phyloP scores from a whole-genome alignment of 768 basidiomycete genomes.

The Agaricus blazei region DNA sequence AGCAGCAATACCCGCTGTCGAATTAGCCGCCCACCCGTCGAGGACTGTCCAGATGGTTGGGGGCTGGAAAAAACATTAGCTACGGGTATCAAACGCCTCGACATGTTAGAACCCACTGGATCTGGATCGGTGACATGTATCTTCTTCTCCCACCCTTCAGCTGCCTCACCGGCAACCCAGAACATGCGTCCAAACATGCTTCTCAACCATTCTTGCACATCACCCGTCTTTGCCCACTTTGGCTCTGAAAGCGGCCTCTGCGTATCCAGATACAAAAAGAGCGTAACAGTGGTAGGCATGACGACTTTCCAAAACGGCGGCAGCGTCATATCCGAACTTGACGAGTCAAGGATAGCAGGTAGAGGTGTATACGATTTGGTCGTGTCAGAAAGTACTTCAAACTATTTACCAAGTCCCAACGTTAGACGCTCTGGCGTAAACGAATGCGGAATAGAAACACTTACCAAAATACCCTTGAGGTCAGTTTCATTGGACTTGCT shows the following conservation, averaged over 20 bases:
- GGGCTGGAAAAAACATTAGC: conserved; percentile 43
- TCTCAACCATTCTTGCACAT: conserved; percentile 90
- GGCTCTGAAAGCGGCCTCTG: conserved; percentile 89
- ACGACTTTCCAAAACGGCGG: conserved; percentile 63
- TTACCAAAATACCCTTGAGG: conserved; percentile 73
- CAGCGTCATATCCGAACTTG: conserved; percentile 51
- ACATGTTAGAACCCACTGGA: conserved; percentile 54
- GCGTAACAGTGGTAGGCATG: conserved; percentile 52
- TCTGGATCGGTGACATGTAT: conserved; percentile 92
- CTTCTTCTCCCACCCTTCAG: conserved; percentile 94
- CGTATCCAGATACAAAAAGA: conserved; percentile 80
- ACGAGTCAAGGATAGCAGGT: conserved; percentile 36
- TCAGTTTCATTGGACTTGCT: conserved; percentile 48
- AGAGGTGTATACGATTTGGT: conserved; percentile 68
- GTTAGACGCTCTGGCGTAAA: conserved; percentile 3
- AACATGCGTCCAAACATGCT: conserved; percentile 87
- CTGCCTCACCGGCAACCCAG: conserved; percentile 77
- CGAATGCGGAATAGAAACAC: conserved; percentile 20
- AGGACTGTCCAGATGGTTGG: conserved; percentile 90
- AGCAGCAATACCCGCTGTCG: conserved; percentile 64
- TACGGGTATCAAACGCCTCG: neutral
- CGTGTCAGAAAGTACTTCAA: conserved; percentile 68
- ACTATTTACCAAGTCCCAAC: conserved; percentile 33
- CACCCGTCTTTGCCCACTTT: conserved; percentile 94
- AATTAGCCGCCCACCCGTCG: conserved; percentile 86